Evolutionary conservation across 108 stramenopile species (phyloP).

Genomic region (Fragilariopsis cylindrus): DNA sequence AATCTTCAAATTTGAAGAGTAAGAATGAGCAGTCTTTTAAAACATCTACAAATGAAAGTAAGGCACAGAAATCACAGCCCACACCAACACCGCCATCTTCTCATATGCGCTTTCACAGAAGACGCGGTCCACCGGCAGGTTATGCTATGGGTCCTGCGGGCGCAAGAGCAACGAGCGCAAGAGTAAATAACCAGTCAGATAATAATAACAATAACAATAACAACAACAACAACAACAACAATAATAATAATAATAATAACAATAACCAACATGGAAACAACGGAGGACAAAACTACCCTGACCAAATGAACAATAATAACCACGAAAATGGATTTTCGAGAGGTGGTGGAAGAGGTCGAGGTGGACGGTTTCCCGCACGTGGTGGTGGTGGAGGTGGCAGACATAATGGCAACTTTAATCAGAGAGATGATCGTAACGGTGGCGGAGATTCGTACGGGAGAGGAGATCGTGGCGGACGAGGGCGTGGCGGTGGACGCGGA

Average conservation of each 20-base stretch:
- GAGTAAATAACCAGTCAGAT: conserved; percentile 1
- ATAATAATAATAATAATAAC: conserved; percentile 5
- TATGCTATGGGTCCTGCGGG: conserved; percentile 86
- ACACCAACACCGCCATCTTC: conserved; percentile 22
- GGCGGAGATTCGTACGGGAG: conserved; percentile 24
- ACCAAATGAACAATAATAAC: not conserved
- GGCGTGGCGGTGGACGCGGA: not conserved
- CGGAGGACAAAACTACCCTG: not conserved
- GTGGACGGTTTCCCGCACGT: conserved; percentile 17
- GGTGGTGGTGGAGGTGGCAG: conserved; percentile 29
- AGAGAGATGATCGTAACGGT: conserved; percentile 16
- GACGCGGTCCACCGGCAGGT: conserved; percentile 80
- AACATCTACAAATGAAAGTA: conserved; percentile 10
- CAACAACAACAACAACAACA: not conserved
- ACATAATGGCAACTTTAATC: not conserved
- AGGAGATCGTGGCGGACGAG: not conserved
- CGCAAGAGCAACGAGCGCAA: conserved; percentile 16
- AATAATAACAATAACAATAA: conserved; percentile 7
- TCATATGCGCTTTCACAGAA: conserved; percentile 40
- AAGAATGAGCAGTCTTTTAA: conserved; percentile 10
- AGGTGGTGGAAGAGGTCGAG: conserved; percentile 14
- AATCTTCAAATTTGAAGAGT: not conserved
- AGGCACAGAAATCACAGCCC: not conserved
- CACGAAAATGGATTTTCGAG: conserved; percentile 5
- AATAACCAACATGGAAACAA: not conserved